A percentile compares a stretch with the other conserved stretches of the same genome.
Evolutionary conservation across 345 rosid genomes (phyloP).

Genomic region (Hypericum androsaemum): DNA sequence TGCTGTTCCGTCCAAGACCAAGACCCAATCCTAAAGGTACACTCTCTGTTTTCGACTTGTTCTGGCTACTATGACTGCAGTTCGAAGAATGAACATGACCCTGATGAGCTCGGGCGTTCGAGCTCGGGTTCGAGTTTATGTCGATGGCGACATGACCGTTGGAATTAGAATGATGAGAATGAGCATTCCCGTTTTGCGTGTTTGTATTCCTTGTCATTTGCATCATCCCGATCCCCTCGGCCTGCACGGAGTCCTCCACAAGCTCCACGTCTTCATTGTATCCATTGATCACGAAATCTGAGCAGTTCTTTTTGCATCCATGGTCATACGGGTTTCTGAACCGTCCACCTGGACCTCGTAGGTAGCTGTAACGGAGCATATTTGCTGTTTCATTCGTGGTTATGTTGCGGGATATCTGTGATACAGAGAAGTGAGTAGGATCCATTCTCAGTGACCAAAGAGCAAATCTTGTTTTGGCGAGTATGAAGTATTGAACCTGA

Average conservation of each 20-base stretch:
- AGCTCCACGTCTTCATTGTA: slow-evolving; percentile 66
- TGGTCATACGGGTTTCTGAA: slow-evolving; percentile 92
- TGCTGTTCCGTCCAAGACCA: slow-evolving; percentile 51
- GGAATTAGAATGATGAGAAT: slow-evolving; percentile 35
- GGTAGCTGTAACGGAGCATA: slow-evolving; percentile 78
- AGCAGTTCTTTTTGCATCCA: slow-evolving; percentile 71
- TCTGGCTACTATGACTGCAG: slow-evolving; percentile 33
- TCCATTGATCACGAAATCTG: slow-evolving; percentile 81
- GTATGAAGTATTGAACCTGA: too few species aligned
- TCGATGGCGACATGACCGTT: slow-evolving; percentile 59
- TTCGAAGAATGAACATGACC: slow-evolving; percentile 56
- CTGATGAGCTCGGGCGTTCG: slow-evolving; percentile 22
- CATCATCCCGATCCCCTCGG: slow-evolving; percentile 78
- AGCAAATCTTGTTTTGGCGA: too few species aligned
- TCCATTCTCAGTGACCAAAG: not conserved
- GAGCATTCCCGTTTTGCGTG: slow-evolving; percentile 34
- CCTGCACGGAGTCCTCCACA: slow-evolving; percentile 33
- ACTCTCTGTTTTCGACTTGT: slow-evolving; percentile 33
- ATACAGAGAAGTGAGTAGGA: not conserved
- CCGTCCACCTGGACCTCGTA: slow-evolving; percentile 75
- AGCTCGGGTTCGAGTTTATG: slow-evolving; percentile 16
- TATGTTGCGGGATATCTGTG: slow-evolving; percentile 79
- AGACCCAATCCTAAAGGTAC: slow-evolving; percentile 64
- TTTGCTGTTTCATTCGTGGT: slow-evolving; percentile 98
- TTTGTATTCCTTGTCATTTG: slow-evolving; percentile 47